Evolutionary conservation across 176 grass and related monocot genomes (phyloP).

Genomic region (Bromus sterilis): DNA sequence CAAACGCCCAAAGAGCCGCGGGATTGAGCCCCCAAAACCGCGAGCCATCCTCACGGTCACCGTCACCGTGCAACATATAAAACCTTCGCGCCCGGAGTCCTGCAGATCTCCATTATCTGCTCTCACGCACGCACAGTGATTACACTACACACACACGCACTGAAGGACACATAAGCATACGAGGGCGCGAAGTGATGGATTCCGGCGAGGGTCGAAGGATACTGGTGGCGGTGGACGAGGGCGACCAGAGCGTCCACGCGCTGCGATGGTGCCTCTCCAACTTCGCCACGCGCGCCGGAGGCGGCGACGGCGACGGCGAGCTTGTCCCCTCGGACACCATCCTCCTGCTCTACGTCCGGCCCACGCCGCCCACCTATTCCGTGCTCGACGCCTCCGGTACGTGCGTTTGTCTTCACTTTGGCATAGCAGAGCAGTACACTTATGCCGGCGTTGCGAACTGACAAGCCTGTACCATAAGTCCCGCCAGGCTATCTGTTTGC

Average conservation of each 20-base stretch:
- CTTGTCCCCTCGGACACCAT: conserved; percentile 27
- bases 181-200: conserved; percentile 9
- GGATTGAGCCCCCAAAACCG: background rate
- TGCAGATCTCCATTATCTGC: too few species aligned
- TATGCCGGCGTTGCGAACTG: background rate
- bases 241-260: conserved; percentile 66
- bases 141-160: background rate
- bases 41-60: background rate
- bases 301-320: background rate
- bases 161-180: background rate
- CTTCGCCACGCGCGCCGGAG: conserved; percentile 27
- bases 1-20: background rate
- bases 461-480: background rate
- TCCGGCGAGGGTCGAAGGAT: conserved; percentile 30
- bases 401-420: background rate
- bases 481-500: conserved; percentile 53
- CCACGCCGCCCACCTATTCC: conserved; percentile 37
- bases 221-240: conserved; percentile 74
- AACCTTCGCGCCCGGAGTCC: background rate
- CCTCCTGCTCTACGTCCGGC: conserved; percentile 57
- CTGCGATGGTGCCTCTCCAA: conserved; percentile 67
- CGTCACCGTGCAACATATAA: background rate
- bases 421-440: too few species aligned
- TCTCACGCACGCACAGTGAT: too few species aligned
- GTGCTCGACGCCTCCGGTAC: conserved; percentile 63